Evolutionary conservation across 495 filamentous ascomycete species (phyloP).

Genomic region (Xylaria scruposa): DNA sequence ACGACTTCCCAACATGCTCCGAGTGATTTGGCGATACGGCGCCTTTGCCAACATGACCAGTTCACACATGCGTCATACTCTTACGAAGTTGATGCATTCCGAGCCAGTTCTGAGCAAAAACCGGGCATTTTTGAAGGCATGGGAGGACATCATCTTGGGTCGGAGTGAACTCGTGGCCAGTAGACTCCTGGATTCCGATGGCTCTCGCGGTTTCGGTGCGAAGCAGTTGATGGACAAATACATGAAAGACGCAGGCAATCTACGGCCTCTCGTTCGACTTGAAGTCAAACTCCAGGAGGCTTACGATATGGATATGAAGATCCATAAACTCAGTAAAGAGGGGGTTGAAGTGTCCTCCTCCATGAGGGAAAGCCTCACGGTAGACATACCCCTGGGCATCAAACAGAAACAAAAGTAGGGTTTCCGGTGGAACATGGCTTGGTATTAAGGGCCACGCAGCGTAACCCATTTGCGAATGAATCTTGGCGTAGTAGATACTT

Average conservation of each 20-base stretch:
- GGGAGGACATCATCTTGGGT: conserved; percentile 38
- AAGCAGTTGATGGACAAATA: conserved; percentile 28
- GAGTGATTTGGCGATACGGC: conserved; percentile 49
- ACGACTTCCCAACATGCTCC: conserved; percentile 44
- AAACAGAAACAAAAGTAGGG: not conserved
- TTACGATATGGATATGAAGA: conserved; percentile 28
- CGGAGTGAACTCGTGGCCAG: conserved; percentile 27
- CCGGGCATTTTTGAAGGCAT: conserved; percentile 28
- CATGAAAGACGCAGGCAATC: not conserved
- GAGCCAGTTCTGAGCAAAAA: not conserved
- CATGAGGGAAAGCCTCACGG: conserved; percentile 24
- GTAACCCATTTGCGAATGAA: too few relatives aligned
- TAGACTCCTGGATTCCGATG: not conserved
- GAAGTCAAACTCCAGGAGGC: conserved; percentile 33
- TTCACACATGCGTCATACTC: conserved; percentile 33
- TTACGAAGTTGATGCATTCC: conserved; percentile 28
- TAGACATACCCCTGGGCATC: conserved; percentile 31
- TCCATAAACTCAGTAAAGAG: conserved; percentile 29
- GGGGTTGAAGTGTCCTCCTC: conserved; percentile 15
- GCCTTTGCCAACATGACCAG: conserved; percentile 27
- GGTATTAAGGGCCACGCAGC: not conserved
- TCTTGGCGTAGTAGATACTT: not conserved
- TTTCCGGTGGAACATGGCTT: not conserved
- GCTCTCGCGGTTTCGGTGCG: not conserved
- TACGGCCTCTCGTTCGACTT: conserved; percentile 12